phyloP scores from a whole-genome alignment of 352 stramenopile species.

The Phytophthora citricola region DNA sequence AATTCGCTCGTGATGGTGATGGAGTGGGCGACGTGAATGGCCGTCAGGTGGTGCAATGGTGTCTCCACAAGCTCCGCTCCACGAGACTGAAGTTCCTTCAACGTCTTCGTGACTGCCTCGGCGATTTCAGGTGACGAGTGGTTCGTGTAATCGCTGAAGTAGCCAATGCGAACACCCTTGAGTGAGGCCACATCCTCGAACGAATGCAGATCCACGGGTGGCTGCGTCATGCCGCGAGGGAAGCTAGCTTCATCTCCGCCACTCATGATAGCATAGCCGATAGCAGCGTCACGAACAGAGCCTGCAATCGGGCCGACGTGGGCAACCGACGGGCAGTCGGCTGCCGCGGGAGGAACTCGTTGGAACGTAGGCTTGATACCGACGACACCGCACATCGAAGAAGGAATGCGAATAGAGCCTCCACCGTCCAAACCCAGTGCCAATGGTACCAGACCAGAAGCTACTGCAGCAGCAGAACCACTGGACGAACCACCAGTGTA shows the following conservation, averaged over 20 bases:
- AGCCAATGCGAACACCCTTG: conserved; percentile 74
- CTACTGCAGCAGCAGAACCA: conserved; percentile 88
- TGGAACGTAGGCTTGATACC: conserved; percentile 91
- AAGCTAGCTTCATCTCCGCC: conserved; percentile 52
- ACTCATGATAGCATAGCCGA: conserved; percentile 89
- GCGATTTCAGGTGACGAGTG: conserved; percentile 73
- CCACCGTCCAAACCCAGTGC: conserved; percentile 89
- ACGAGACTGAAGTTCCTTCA: conserved; percentile 56
- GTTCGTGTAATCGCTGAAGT: conserved; percentile 80
- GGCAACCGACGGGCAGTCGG: conserved; percentile 65
- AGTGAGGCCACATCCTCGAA: conserved; percentile 73
- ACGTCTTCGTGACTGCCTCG: conserved; percentile 45
- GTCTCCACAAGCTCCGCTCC: conserved; percentile 83
- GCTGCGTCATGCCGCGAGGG: conserved; percentile 56
- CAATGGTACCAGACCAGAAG: conserved; percentile 88
- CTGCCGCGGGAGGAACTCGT: conserved; percentile 65
- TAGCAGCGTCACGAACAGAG: conserved; percentile 77
- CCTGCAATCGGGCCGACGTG: conserved; percentile 86
- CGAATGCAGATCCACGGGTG: conserved; percentile 49
- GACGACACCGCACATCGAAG: conserved; percentile 87
- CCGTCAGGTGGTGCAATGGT: conserved; percentile 73
- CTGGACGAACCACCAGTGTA: conserved; percentile 93
- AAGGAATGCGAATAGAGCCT: conserved; percentile 92
- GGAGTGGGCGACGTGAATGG: conserved; percentile 83
- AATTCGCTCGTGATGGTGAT: conserved; percentile 89